phyloP scores from a whole-genome alignment of 257 asterid species.

The Agastache rugosa region DNA sequence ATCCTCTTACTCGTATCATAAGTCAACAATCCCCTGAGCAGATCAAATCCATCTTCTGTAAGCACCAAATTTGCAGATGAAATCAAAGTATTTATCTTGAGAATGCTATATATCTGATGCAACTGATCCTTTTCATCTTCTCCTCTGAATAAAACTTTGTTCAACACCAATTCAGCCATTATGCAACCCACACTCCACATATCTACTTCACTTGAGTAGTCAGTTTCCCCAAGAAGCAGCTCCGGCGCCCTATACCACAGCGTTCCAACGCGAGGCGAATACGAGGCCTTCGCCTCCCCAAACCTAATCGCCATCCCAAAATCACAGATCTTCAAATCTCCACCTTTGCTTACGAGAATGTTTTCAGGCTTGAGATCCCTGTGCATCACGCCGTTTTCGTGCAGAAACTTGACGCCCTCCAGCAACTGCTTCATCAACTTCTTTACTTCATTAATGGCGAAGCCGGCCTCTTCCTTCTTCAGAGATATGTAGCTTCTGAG shows the following conservation, averaged over 20 bases:
- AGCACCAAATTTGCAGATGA: not conserved
- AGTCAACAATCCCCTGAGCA: not conserved
- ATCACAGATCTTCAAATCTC: not conserved
- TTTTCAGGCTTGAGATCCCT: constrained; percentile 1
- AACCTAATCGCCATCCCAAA: not conserved
- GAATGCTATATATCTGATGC: not conserved
- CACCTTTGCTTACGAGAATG: not conserved
- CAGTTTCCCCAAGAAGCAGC: not conserved
- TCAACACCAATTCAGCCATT: not conserved
- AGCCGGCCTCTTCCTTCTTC: not conserved
- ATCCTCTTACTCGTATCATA: not conserved
- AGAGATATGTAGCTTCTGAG: not conserved
- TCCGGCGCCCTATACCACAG: not conserved
- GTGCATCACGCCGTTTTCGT: not conserved
- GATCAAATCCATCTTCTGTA: not conserved
- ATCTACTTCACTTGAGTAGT: not conserved
- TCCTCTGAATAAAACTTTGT: not conserved
- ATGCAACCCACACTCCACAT: not conserved
- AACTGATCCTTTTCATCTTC: not conserved
- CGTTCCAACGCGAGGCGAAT: not conserved
- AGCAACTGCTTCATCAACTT: constrained; percentile 7
- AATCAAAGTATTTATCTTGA: not conserved
- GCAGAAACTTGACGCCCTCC: not conserved
- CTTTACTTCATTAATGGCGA: not conserved
- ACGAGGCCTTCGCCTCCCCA: not conserved